Percentiles rank a stretch among this genome's conserved stretches.
Evolutionary conservation across 225 moss, liverwort and hornwort genomes (phyloP).

Genomic region (Anthoceros angustus): DNA sequence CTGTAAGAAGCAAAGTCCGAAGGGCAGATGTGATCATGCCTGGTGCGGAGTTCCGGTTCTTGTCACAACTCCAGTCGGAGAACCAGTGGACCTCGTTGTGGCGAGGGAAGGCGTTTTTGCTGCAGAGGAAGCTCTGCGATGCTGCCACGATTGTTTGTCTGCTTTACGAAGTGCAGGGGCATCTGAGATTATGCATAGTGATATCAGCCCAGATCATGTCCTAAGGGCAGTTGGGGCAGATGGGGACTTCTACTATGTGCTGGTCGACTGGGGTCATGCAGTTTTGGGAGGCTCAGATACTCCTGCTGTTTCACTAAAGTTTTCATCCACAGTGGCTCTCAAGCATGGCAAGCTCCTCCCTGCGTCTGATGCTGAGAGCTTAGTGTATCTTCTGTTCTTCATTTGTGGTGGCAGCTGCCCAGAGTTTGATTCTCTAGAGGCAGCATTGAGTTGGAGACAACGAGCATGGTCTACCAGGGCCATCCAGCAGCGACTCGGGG

Average conservation of each 20-base stretch:
- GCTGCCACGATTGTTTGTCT: constrained; percentile 85
- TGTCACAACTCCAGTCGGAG: constrained; percentile 85
- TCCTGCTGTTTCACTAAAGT: constrained; percentile 69
- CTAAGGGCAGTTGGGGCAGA: constrained; percentile 84
- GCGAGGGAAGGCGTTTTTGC: constrained; percentile 80
- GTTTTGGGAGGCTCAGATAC: constrained; percentile 91
- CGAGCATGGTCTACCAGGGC: constrained; percentile 85
- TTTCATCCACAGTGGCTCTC: constrained; percentile 89
- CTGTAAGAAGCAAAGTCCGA: constrained; percentile 75
- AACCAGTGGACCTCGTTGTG: constrained; percentile 65
- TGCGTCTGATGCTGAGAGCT: constrained; percentile 92
- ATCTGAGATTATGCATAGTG: constrained; percentile 80
- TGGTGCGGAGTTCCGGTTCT: constrained; percentile 97
- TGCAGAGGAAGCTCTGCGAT: constrained; percentile 75
- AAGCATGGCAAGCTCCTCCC: constrained; percentile 86
- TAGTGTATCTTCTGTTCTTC: constrained; percentile 81
- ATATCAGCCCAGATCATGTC: constrained; percentile 94
- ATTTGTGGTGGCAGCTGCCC: constrained; percentile 83
- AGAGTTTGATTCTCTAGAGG: constrained; percentile 91
- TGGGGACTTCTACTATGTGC: constrained; percentile 72
- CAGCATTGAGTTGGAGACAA: constrained; percentile 94
- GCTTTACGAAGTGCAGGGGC: constrained; percentile 75
- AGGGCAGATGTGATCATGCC: constrained; percentile 93
- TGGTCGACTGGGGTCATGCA: constrained; percentile 95
- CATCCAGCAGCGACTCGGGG: constrained; percentile 87